These are phyloP conservation scores for Juglanconis oblonga DNA, from an alignment of 2,329 filamentous ascomycete species.

Conservation along the genomic window DNA sequence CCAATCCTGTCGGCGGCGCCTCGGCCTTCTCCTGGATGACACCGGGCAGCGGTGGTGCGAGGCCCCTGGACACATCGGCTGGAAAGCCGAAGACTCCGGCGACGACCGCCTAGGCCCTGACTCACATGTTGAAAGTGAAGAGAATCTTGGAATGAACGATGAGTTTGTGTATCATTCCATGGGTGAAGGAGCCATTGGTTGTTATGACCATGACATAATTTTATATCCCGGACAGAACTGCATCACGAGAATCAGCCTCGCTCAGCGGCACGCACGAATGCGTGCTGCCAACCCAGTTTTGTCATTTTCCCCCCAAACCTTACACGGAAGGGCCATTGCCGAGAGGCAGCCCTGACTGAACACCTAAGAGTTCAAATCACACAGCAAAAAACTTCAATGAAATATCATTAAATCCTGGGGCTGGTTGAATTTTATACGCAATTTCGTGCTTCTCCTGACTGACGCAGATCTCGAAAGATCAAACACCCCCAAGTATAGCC, in stretches of 20 bases:
- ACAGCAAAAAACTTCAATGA: not conserved
- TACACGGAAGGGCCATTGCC: not conserved
- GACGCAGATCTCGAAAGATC: not conserved
- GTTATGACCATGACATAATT: not conserved
- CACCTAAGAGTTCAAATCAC: not conserved
- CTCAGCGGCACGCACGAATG: not conserved
- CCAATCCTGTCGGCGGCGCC: conserved; percentile 86
- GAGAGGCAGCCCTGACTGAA: not conserved
- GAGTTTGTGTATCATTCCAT: not conserved
- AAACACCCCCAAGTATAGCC: not conserved
- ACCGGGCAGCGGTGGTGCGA: conserved; percentile 26
- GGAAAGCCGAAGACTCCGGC: conserved; percentile 42
- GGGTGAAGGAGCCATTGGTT: not conserved
- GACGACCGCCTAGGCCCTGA: conserved; percentile 7
- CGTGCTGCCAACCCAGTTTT: not conserved
- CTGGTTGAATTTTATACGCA: not conserved
- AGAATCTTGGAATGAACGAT: not conserved
- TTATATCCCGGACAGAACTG: not conserved
- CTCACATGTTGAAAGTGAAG: not conserved
- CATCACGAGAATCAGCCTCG: not conserved
- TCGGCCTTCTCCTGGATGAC: conserved; percentile 95
- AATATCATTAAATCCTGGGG: not conserved
- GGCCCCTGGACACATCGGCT: conserved; percentile 9
- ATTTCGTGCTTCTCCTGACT: not conserved
- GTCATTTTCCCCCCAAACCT: not conserved